phyloP scores from a whole-genome alignment of 2,329 filamentous ascomycete genomes.

The Cercospora citrullina region DNA sequence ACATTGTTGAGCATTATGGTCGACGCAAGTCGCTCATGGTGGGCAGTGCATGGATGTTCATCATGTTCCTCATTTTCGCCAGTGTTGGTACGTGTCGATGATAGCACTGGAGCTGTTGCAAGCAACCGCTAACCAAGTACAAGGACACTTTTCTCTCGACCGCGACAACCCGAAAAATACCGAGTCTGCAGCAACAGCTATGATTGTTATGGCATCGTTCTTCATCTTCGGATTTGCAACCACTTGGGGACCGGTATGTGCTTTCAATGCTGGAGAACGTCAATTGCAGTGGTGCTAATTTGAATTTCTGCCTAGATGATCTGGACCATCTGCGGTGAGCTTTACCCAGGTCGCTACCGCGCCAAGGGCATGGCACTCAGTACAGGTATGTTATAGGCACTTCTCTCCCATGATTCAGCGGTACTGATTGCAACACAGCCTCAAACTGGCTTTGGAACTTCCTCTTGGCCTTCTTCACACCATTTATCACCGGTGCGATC shows the following conservation, averaged over 20 bases:
- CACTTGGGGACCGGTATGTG: slow-evolving; percentile 41
- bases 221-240: slow-evolving; percentile 67
- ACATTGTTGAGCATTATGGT: slow-evolving; percentile 50
- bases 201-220: slow-evolving; percentile 68
- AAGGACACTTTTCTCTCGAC: slow-evolving; percentile 47
- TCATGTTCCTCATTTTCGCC: slow-evolving; percentile 59
- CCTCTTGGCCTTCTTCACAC: slow-evolving; percentile 65
- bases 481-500: slow-evolving; percentile 71
- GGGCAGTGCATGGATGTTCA: slow-evolving; percentile 43
- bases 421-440: slow-evolving; percentile 32
- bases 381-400: slow-evolving; percentile 39
- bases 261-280: background rate
- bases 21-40: slow-evolving; percentile 48
- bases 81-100: slow-evolving; percentile 26
- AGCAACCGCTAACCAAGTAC: slow-evolving; percentile 26
- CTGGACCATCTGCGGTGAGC: slow-evolving; percentile 52
- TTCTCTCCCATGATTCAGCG: background rate
- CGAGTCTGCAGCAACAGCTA: slow-evolving; percentile 54
- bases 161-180: slow-evolving; percentile 39
- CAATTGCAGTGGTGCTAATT: background rate
- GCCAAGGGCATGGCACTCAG: slow-evolving; percentile 52
- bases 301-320: slow-evolving; percentile 50
- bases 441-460: slow-evolving; percentile 58
- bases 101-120: background rate
- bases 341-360: slow-evolving; percentile 60